Conservation (phyloP, 192 early-diverging fungal species). For the Rhizophagus sp. region DNA sequence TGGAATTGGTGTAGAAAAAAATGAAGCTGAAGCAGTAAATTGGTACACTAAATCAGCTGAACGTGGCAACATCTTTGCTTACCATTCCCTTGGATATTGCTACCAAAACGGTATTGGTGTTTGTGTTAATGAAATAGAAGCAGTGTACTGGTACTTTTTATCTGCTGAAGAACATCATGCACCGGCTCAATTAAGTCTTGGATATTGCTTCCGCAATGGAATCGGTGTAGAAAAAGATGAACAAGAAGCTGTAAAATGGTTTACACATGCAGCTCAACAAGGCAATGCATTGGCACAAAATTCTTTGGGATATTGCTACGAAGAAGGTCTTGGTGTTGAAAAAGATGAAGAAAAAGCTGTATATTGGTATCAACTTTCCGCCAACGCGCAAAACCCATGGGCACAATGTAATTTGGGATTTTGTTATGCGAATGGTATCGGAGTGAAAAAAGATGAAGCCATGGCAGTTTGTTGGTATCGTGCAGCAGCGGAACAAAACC, state of each 20-base stretch:
- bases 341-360: slow-evolving; percentile 54
- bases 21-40: slow-evolving; percentile 49
- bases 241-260: slow-evolving; percentile 68
- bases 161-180: slow-evolving; percentile 63
- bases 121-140: slow-evolving; percentile 48
- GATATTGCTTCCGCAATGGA: slow-evolving; percentile 66
- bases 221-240: slow-evolving; percentile 64
- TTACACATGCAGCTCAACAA: slow-evolving; percentile 52
- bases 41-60: slow-evolving; percentile 61
- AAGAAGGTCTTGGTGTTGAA: slow-evolving; percentile 67
- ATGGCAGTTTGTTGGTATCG: slow-evolving; percentile 72
- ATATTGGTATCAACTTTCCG: slow-evolving; percentile 58
- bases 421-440: slow-evolving; percentile 71
- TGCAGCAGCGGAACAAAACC: slow-evolving; percentile 58
- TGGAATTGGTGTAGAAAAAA: slow-evolving; percentile 71
- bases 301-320: slow-evolving; percentile 73
- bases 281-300: slow-evolving; percentile 75
- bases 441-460: slow-evolving; percentile 56
- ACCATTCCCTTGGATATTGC: slow-evolving; percentile 61
- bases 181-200: slow-evolving; percentile 61
- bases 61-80: slow-evolving; percentile 59
- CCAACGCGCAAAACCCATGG: slow-evolving; percentile 70
- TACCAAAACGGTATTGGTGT: slow-evolving; percentile 66
- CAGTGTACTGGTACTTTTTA: slow-evolving; percentile 62
- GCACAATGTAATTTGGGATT: slow-evolving; percentile 76